Conservation (phyloP, 495 filamentous ascomycete genomes). For the Haplographium delicatum region DNA sequence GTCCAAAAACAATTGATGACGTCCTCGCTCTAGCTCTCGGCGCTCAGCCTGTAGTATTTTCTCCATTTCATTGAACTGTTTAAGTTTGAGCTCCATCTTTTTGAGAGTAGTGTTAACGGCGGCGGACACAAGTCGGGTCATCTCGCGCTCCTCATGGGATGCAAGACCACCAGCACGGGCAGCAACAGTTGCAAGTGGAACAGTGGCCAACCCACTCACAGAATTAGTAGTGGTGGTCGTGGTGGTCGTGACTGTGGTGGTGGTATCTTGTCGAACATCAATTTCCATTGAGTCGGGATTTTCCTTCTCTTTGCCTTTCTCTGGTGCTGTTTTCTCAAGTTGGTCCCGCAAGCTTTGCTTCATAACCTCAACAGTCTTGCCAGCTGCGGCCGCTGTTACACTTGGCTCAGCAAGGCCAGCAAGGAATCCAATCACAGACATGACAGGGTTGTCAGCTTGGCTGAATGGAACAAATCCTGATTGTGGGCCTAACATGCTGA, state of each 20-base stretch:
- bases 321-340: conserved; percentile 52
- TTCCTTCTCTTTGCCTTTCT: conserved; percentile 53
- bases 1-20: conserved; percentile 91
- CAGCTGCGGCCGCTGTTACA: conserved; percentile 83
- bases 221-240: conserved; percentile 39
- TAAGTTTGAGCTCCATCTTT: conserved; percentile 78
- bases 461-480: conserved; percentile 77
- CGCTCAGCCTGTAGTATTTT: conserved; percentile 84
- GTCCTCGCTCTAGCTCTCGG: conserved; percentile 81
- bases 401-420: conserved; percentile 82
- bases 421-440: conserved; percentile 91
- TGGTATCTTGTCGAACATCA: conserved; percentile 38
- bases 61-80: conserved; percentile 96
- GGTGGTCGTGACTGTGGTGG: conserved; percentile 36
- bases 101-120: conserved; percentile 80
- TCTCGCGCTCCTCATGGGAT: conserved; percentile 92
- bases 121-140: conserved; percentile 83
- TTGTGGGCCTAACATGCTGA: conserved; percentile 56
- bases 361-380: conserved; percentile 78
- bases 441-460: conserved; percentile 87
- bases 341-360: conserved; percentile 66
- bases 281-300: conserved; percentile 51
- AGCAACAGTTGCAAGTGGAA: conserved; percentile 78
- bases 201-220: conserved; percentile 62
- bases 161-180: conserved; percentile 82